Base-by-base conservation (phyloP, 768 basidiomycete species). In the Suillus occidentalis region DNA sequence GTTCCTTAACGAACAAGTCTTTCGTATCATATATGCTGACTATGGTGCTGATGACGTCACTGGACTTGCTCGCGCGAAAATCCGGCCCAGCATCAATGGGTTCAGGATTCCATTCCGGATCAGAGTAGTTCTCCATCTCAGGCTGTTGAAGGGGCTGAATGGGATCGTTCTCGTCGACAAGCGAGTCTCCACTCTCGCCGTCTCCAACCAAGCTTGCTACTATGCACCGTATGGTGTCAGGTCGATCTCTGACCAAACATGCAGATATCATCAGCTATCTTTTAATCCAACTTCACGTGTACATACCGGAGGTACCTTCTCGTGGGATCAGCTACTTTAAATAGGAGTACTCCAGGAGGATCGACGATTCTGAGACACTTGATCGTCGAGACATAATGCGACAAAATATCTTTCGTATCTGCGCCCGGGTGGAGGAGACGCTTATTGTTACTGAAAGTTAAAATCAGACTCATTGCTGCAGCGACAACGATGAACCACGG, bases 11-110 rank as follows among this genome's bases (percentile, higher is more conserved):
- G 71, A 99, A 98, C 10, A 98, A 85, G 69, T 98, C 97, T 72
- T 95, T 92, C 2, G 96, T 96, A 73, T 98, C 95, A 70, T 98
- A 99, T 68, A 99, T 99, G 74, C 92, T 95, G 69, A 99, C 95
- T 1, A 99, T 87, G 1, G 97, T 97, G 74, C 94, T 96, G 72
- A 99, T 90, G 66, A 99, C 89, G 72, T 99, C 97, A 69, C 92
- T 92, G 0, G 93, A 88, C 73, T 92, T 95, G 72, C 91, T 95
- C 1, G 92, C 87, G 42, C 95, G 85, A 79, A 97, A 99, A 68
- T 95, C 92, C 63, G 94, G 94, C 0, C 96, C 97, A 39, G 97
- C 97, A 75, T 99, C 97, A 62, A 96, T 85, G 0, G 97, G 96
- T 72, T 98, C 96, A 0, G 97, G 97, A 53, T 91, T 89, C 97